phyloP scores from a whole-genome alignment of 768 basidiomycete species.

The Antrodiella citrinella region DNA sequence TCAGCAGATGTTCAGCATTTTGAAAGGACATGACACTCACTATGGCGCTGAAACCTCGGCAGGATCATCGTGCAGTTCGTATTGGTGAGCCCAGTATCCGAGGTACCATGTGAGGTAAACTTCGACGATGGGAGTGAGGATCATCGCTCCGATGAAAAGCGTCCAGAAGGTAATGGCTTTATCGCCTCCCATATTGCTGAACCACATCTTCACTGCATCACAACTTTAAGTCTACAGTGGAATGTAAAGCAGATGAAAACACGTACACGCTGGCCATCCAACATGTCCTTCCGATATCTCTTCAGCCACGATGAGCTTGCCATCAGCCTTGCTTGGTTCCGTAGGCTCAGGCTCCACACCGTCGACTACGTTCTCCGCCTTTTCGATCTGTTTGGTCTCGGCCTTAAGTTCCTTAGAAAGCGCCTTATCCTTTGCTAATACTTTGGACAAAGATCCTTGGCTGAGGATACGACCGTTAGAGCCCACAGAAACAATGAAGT shows the following conservation, averaged over 20 bases:
- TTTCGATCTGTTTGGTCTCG: constrained; percentile 15
- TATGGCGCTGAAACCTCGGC: constrained; percentile 26
- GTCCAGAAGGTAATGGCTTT: constrained; percentile 26
- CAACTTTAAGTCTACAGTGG: background rate
- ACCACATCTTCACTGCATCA: background rate
- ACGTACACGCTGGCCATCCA: constrained; percentile 27
- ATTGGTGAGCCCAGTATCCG: constrained; percentile 38
- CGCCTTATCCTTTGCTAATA: constrained; percentile 32
- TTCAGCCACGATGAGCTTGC: constrained; percentile 29
- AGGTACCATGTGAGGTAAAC: constrained; percentile 33
- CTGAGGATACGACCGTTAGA: constrained; percentile 41
- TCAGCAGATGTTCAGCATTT: background rate
- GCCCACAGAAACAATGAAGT: constrained; percentile 46
- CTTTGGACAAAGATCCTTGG: constrained; percentile 40
- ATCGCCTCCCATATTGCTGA: constrained; percentile 17
- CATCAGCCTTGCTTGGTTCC: constrained; percentile 13
- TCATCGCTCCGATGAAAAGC: constrained; percentile 12
- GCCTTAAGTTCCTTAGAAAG: constrained; percentile 21
- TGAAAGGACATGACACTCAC: constrained; percentile 17
- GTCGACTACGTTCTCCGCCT: constrained; percentile 15
- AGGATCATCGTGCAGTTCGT: constrained; percentile 23
- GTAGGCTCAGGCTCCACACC: constrained; percentile 8
- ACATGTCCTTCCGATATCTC: constrained; percentile 30
- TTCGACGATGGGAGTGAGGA: constrained; percentile 16
- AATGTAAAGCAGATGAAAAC: background rate